Base-by-base conservation (phyloP, 1,284 basidiomycete species). In the Fistulinella cinereoalba region DNA sequence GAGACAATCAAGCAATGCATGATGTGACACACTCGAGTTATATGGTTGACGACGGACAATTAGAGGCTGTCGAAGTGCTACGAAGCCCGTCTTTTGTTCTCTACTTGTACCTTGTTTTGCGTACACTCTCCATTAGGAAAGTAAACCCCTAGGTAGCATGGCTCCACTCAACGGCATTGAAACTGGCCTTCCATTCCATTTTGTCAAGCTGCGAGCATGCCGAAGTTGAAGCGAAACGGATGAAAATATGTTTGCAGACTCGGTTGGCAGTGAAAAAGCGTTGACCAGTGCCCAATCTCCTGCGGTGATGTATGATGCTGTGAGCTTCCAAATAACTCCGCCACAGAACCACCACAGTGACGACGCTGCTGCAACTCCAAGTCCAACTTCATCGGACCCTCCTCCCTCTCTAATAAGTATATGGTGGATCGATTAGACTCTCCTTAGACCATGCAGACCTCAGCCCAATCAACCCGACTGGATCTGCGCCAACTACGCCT, bases 401-500 rank as follows among this genome's bases (percentile, higher is more conserved):
- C 21, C 23, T 16, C 18, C 10, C 1, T 9, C 24, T 24, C 15
- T 25, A 24, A 8, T 22, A 29, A 23, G 12, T 19, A 25, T 12
- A 48, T 37, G 37, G 18, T 52, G 28, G 8, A 16, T 16, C 32
- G 29, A 11, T 41, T 34, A 31, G 23, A 36, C 25, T 15, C 29
- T 21, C 13, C 4, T 34, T 31, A 9, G 24, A 18, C 6, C 0
- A 64, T 60, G 58, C 50, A 47, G 12, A 24, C 57, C 28, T n/a
- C 7, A 31, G 25, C 31, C 6, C 50, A 42, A 33, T 55, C 42
- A 23, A 34, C n/a, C n/a, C n/a, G 36, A 12, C 25, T 50, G 23
- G 44, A 47, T 42, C 23, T 65, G 3, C 65, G 60, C 28, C 43
- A 44, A 16, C 41, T 45, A 23, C 47, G 58, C 21, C 51, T 68